Evolutionary conservation across 805 yeast genomes (phyloP).

Genomic region (Jamesozyma gamospora): DNA sequence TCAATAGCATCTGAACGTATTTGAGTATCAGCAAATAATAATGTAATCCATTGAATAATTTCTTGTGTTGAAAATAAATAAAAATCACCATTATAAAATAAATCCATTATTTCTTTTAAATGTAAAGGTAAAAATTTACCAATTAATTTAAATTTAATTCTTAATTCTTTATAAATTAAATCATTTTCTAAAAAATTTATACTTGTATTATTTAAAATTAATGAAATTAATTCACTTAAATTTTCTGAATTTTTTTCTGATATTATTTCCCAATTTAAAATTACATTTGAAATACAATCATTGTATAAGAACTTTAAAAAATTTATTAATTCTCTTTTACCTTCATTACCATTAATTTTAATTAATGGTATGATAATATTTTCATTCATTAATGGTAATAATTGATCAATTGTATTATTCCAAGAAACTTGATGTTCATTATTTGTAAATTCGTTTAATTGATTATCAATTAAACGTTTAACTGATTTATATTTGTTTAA

Average conservation of each 20-base stretch:
- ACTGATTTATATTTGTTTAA: constrained; percentile 13
- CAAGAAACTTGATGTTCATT: constrained; percentile 20
- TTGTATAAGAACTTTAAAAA: constrained; percentile 16
- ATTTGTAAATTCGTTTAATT: constrained; percentile 13
- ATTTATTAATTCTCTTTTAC: constrained; percentile 6
- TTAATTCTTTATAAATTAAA: constrained; percentile 17
- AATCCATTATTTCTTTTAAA: constrained; percentile 32
- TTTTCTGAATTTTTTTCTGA: constrained; percentile 28
- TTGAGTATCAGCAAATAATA: constrained; percentile 34
- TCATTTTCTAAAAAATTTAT: constrained; percentile 11
- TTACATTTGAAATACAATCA: constrained; percentile 13
- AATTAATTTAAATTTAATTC: constrained; percentile 21
- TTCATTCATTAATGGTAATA: constrained; percentile 16
- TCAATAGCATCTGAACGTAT: constrained; percentile 28
- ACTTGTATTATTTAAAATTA: constrained; percentile 17
- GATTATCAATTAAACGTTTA: constrained; percentile 7
- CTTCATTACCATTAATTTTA: constrained; percentile 7
- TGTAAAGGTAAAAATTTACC: constrained; percentile 30
- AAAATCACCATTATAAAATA: constrained; percentile 34
- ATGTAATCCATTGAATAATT: constrained; percentile 28
- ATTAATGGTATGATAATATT: constrained; percentile 14
- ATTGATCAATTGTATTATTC: constrained; percentile 11
- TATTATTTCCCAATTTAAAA: constrained; percentile 25
- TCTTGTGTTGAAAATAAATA: constrained; percentile 31
- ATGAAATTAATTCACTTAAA: constrained; percentile 18